Evolutionary conservation across 2,329 filamentous ascomycete genomes (phyloP), one percentile per base, ranked within the genome.

Genomic region (Clarireedia monteithiana): DNA sequence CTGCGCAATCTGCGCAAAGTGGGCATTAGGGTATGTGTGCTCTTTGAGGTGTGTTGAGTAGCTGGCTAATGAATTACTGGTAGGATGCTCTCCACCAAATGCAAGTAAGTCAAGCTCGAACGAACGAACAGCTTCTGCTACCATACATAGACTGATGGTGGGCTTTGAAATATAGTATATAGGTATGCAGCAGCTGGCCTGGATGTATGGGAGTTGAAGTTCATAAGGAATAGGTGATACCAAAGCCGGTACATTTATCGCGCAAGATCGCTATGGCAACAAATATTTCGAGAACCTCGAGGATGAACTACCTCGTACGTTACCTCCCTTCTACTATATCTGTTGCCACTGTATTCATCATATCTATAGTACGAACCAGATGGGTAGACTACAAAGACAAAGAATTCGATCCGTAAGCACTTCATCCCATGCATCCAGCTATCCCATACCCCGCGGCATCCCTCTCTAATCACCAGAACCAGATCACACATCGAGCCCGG

Each of bases 321-420:
- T 63, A n/a, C 7, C 27, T 38, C 34, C 4, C 24, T n/a, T 30
- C 17, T 50, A 39, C 6, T 23, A 15, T n/a, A 23, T n/a, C n/a
- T 45, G 40, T 50, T 15, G 39, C 3, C 6, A 49, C 15, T 7
- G 56, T 48, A 51, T 53, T 63, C 26, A 64, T 47, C 34, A 53
- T 53, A 56, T 15, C 27, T 40, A 60, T 66, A 94, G 91, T 96
- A 67, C 88, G 92, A 69, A 96, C 91, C 66, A 84, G 91, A 79
- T 99, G 95, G 94, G 89, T 99, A 62, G 91, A 97, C 74, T 99
- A 95, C 80, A 92, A 90, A 76, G 81, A 88, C 73, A 79, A 89
- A 67, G 90, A 97, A 73, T 88, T 80, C 70, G 88, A 94, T 67
- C 78, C 88, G 82, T 88, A 77, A 66, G 82, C 15, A 23, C 4